phyloP scores from a whole-genome alignment of 139 green algal species.

The Coelastrella sp. region DNA sequence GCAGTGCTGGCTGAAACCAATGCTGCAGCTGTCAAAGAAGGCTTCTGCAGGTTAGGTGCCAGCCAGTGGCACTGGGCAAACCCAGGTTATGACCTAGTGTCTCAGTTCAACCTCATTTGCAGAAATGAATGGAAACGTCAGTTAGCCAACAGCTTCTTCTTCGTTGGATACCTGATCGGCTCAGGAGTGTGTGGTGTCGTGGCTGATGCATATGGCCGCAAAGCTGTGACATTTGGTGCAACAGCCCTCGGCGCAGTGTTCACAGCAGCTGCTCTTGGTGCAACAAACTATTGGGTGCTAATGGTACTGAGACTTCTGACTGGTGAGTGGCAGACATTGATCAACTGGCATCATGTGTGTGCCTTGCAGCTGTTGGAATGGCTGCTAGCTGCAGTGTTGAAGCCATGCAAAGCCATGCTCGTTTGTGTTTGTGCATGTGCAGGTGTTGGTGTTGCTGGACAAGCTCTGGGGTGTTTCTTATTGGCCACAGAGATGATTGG shows the following conservation, averaged over 20 bases:
- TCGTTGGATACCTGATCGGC: conserved; percentile 72
- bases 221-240: conserved; percentile 38
- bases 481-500: conserved; percentile 67
- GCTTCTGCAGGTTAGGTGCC: conserved; percentile 15
- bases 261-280: conserved; percentile 13
- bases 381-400: background rate
- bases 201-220: conserved; percentile 54
- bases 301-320: conserved; percentile 64
- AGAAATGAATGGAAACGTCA: conserved; percentile 57
- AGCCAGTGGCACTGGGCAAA: conserved; percentile 25
- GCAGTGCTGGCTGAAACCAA: background rate
- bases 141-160: conserved; percentile 67
- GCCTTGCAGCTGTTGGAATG: background rate
- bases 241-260: conserved; percentile 19
- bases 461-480: conserved; percentile 63
- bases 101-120: conserved; percentile 76
- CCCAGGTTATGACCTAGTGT: conserved; percentile 44
- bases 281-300: conserved; percentile 59
- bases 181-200: conserved; percentile 55
- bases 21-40: background rate
- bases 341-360: background rate
- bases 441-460: conserved; percentile 59
- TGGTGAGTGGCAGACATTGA: conserved; percentile 33
- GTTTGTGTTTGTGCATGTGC: too few relatives aligned
- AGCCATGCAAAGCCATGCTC: too few relatives aligned